Evolutionary conservation across 2,329 filamentous ascomycete genomes (phyloP).

Genomic region (Biscogniauxia marginata): DNA sequence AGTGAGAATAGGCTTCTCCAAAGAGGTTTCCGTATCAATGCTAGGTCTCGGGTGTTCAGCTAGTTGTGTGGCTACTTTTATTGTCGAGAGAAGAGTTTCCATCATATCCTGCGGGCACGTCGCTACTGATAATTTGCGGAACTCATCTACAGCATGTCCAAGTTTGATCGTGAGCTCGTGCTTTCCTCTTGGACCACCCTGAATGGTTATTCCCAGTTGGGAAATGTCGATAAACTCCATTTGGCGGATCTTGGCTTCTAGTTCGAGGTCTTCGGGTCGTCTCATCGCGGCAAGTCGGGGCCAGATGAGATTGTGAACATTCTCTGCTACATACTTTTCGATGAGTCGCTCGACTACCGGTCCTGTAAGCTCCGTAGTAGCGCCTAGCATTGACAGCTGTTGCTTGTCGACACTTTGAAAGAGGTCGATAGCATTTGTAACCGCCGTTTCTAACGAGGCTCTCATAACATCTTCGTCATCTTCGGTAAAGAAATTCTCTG

Average conservation of each 20-base stretch:
- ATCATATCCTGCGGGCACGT: slow-evolving; percentile 88
- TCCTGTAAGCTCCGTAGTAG: slow-evolving; percentile 90
- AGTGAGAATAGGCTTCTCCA: slow-evolving; percentile 57
- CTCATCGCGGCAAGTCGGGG: slow-evolving; percentile 77
- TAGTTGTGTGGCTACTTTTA: slow-evolving; percentile 77
- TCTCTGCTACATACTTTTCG: slow-evolving; percentile 90
- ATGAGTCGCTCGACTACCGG: slow-evolving; percentile 91
- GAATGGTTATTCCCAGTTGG: slow-evolving; percentile 85
- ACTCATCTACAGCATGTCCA: slow-evolving; percentile 78
- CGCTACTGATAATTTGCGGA: slow-evolving; percentile 77
- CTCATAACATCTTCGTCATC: slow-evolving; percentile 92
- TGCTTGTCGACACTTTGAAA: slow-evolving; percentile 96
- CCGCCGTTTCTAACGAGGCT: slow-evolving; percentile 83
- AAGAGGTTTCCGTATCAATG: slow-evolving; percentile 34
- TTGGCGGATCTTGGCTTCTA: slow-evolving; percentile 86
- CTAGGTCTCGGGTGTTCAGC: slow-evolving; percentile 47
- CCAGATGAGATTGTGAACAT: slow-evolving; percentile 87
- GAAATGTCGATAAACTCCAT: slow-evolving; percentile 95
- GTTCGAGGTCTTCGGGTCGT: slow-evolving; percentile 76
- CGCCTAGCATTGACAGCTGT: slow-evolving; percentile 85
- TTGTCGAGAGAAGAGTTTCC: slow-evolving; percentile 72
- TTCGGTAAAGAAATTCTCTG: slow-evolving; percentile 71
- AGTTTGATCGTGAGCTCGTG: slow-evolving; percentile 77
- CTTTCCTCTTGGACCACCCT: slow-evolving; percentile 75
- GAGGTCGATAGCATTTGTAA: slow-evolving; percentile 89